Evolutionary conservation across 768 basidiomycete species (phyloP), one percentile per base, ranked within the genome.

Genomic region (Tulasnella sp.): DNA sequence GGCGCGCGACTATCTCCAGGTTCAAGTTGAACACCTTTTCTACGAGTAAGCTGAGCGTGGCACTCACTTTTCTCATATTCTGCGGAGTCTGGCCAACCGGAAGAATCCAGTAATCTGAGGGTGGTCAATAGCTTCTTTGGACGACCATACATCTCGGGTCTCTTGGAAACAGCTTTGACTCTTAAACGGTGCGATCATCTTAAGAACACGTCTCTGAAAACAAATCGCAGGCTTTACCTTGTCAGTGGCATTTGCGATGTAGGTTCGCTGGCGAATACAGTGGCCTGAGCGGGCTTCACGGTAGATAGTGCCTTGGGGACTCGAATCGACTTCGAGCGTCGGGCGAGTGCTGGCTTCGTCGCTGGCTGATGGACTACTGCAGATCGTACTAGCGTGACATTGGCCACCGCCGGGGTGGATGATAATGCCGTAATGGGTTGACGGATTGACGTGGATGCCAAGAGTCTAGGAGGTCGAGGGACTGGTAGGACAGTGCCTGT

Each of bases 51-150:
- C 54, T 54, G 54, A 69, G 31, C n/a, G 31, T 6, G 28, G 8
- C 28, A 16, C 76, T 46, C 34, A 76, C 76, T 31, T 46, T 76
- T 58, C 8, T 37, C n/a, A 22, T 50, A 76, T 37, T 76, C 76
- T 31, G n/a, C 14, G 31, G 75, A 37, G 46, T 46, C 46, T 34
- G n/a, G 16, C 46, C 31, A 42, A 75, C 3, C 74, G 6, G 40
- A 24, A 28, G 31, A 8, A 37, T 69, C 34, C 12, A 75, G 9
- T 22, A 42, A 37, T 16, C 74, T 22, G 0, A 75, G 74, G 7
- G 48, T 75, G 20, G 74, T 75, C 34, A 22, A 28, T 31, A 37
- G 5, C 20, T 69, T 34, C 64, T 69, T 69, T 28, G 64, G 64
- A 5, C 24, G 64, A 24, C 4, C 24, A 22, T 54, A n/a, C 4